phyloP scores from a whole-genome alignment of 106 monocot genomes.

The Phalaenopsis equestris region DNA sequence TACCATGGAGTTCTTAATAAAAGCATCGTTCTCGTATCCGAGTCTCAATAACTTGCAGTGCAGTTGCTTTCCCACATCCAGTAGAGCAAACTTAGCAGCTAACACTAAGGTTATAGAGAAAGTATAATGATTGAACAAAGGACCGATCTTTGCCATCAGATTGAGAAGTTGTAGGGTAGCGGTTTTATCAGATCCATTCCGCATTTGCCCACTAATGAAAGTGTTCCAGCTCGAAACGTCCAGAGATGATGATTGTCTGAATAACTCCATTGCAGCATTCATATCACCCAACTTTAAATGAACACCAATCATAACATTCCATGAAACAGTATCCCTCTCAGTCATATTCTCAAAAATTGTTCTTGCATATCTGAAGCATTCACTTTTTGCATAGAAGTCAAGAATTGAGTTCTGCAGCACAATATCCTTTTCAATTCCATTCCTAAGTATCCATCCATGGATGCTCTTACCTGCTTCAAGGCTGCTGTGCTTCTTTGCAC shows the following conservation, averaged over 20 bases:
- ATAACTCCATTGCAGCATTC: slow-evolving; percentile 42
- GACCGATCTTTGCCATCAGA: slow-evolving; percentile 41
- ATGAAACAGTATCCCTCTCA: slow-evolving; percentile 47
- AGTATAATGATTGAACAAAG: slow-evolving; percentile 45
- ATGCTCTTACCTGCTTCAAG: slow-evolving; percentile 33
- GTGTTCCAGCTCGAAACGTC: slow-evolving; percentile 82
- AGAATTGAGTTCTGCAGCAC: slow-evolving; percentile 53
- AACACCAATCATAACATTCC: slow-evolving; percentile 66
- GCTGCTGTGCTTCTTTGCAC: slow-evolving; percentile 11
- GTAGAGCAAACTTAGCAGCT: slow-evolving; percentile 31
- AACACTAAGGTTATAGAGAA: slow-evolving; percentile 54
- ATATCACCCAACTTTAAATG: slow-evolving; percentile 34
- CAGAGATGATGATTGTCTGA: slow-evolving; percentile 24
- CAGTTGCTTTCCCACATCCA: slow-evolving; percentile 54
- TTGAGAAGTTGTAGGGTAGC: slow-evolving; percentile 30
- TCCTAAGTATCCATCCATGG: slow-evolving; percentile 62
- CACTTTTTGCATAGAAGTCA: slow-evolving; percentile 61
- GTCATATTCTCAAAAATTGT: slow-evolving; percentile 36
- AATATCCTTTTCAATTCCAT: slow-evolving; percentile 38
- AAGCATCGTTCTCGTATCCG: slow-evolving; percentile 30
- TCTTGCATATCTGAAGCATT: slow-evolving; percentile 23
- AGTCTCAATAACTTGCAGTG: slow-evolving; percentile 36
- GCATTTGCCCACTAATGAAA: slow-evolving; percentile 55
- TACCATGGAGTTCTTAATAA: slow-evolving; percentile 51
- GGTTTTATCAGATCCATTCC: slow-evolving; percentile 30